Base-by-base conservation (phyloP, 805 yeast genomes). In the Starmerella sirachaensis region DNA sequence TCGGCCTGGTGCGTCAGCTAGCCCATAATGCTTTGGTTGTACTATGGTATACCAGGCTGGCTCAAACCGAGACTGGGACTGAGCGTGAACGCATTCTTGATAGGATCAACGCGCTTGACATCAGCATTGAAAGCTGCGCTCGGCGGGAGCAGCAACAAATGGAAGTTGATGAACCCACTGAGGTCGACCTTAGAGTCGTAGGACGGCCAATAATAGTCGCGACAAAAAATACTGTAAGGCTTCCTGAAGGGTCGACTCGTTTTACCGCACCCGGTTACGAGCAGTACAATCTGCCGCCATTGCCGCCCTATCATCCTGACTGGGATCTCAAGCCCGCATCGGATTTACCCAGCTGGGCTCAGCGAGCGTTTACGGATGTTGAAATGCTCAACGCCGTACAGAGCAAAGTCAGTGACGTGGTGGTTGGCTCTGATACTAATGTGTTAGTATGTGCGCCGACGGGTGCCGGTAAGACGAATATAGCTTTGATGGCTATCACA, bases 381-480 rank as follows among this genome's bases (percentile, higher is more conserved):
- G 83, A 80, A 52, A 62, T 76, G 1, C 66, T 91, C 47, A 91
- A 91, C 57, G 62, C 83, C 37, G 72, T 91, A 12, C 99, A 91
- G 57, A 80, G 94, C 1, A 71, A 70, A 43, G 84, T 86, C 0
- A 83, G 60, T 46, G 91, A 91, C 1, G 54, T 64, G n/a, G 95
- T 94, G 0, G 82, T 88, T 46, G 52, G 66, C 4, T 60, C 70
- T 1, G 91, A 82, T 52, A 66, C 68, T 4, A 88, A 86, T 51
- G 55, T 91, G 27, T 61, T 88, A 13, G 63, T 88, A 49, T 88
- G 97, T 68, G 97, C 98, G 1, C 98, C 98, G 6, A 88, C 98
- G 0, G 98, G 98, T 63, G 95, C 95, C 2, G 98, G 98, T 62
- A 88, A 88, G 56, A 88, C 98, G 17, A 91, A 91, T 56, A 94